phyloP scores from a whole-genome alignment of 495 filamentous ascomycete species.

The Ascobolus immersus region DNA sequence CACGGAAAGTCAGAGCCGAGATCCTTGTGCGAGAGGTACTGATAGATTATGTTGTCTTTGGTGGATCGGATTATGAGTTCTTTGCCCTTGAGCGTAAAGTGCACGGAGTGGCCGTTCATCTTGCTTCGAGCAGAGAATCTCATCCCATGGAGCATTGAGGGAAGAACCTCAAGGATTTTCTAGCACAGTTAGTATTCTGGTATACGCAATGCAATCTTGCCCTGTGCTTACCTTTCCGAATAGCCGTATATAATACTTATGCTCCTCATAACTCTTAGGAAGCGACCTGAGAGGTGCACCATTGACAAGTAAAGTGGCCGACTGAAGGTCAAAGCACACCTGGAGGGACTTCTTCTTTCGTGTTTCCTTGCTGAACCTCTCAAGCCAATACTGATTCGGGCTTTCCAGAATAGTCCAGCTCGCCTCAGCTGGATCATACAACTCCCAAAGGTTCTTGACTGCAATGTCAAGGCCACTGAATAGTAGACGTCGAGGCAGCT shows the following conservation, averaged over 20 bases:
- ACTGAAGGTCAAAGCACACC: slow-evolving; percentile 30
- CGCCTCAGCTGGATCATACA: not conserved
- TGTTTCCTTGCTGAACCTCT: too few species aligned
- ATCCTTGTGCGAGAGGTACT: slow-evolving; percentile 20
- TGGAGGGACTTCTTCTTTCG: not conserved
- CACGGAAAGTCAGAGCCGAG: slow-evolving; percentile 23
- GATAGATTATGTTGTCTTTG: slow-evolving; percentile 9
- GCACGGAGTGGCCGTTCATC: not conserved
- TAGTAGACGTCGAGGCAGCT: too few species aligned
- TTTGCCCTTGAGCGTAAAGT: slow-evolving; percentile 2
- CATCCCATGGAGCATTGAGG: not conserved
- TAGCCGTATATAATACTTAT: slow-evolving; percentile 13
- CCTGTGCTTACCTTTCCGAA: not conserved
- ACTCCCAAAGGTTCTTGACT: not conserved
- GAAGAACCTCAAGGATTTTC: not conserved
- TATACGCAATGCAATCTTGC: too few species aligned
- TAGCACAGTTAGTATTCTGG: too few species aligned
- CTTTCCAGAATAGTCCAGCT: not conserved
- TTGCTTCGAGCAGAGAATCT: not conserved
- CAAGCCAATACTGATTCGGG: not conserved
- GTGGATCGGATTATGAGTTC: slow-evolving; percentile 6
- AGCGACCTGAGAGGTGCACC: slow-evolving; percentile 26
- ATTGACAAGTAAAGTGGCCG: slow-evolving; percentile 31
- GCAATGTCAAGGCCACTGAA: too few species aligned
- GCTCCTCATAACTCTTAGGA: slow-evolving; percentile 22